Evolutionary conservation across 2,329 filamentous ascomycete genomes (phyloP).

Genomic region (Cytospora piceicola): DNA sequence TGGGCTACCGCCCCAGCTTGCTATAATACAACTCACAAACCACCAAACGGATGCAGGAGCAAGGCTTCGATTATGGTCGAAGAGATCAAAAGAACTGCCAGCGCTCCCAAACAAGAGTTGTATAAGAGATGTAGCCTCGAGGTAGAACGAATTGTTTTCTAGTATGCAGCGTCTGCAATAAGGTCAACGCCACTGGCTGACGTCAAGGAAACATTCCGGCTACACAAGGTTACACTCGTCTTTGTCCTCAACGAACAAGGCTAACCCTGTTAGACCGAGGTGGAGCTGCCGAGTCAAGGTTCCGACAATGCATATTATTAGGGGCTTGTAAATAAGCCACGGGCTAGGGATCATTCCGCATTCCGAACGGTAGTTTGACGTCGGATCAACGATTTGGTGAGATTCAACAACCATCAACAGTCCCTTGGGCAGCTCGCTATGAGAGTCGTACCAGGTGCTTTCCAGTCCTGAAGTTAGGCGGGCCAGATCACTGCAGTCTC

Average conservation of each 20-base stretch:
- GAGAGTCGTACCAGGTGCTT: neutral
- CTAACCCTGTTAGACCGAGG: no score
- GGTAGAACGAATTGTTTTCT: neutral
- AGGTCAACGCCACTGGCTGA: neutral
- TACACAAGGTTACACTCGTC: no score
- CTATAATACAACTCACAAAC: no score
- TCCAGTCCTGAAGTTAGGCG: no score
- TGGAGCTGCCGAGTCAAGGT: no score
- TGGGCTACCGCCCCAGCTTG: no score
- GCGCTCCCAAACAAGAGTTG: neutral
- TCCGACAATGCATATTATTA: neutral
- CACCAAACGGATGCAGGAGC: no score
- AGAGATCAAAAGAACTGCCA: neutral
- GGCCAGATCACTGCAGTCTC: no score
- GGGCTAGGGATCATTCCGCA: neutral
- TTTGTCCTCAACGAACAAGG: no score
- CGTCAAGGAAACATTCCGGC: neutral
- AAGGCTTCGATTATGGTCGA: neutral
- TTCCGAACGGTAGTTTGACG: neutral
- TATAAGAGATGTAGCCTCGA: neutral
- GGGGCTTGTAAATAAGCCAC: no score
- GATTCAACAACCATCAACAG: neutral
- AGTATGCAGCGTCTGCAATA: neutral
- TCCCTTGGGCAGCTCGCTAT: neutral
- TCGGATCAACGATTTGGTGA: neutral